Conservation (phyloP, 1,284 basidiomycete species). For the Vanrija humicola region DNA sequence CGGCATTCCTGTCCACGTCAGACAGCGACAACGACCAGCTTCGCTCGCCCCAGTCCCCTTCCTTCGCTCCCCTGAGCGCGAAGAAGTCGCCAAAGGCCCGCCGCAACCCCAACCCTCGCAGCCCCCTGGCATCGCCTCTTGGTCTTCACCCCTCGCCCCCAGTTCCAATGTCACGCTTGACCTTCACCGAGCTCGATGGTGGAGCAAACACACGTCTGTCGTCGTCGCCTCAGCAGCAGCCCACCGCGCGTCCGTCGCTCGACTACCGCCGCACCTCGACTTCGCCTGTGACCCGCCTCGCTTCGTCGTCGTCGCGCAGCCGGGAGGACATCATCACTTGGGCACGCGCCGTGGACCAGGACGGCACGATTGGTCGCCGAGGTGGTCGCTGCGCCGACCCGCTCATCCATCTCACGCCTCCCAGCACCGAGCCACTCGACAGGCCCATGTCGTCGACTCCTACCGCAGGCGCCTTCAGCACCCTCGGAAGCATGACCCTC, state of each 20-base stretch:
- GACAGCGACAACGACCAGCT: slow-evolving; percentile 32
- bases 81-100: neutral
- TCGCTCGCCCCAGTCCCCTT: neutral
- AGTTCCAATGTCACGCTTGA: slow-evolving; percentile 2
- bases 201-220: neutral
- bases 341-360: slow-evolving; percentile 35
- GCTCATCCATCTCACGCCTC: slow-evolving; percentile 8
- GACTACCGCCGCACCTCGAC: slow-evolving; percentile 3
- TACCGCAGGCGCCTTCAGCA: slow-evolving; percentile 27
- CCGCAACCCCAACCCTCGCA: neutral
- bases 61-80: neutral
- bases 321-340: slow-evolving; percentile 46
- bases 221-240: slow-evolving; percentile 14
- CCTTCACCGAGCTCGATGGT: neutral
- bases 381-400: slow-evolving; percentile 8
- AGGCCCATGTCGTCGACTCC: slow-evolving; percentile 8
- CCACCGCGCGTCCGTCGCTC: slow-evolving; percentile 11
- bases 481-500: slow-evolving; percentile 14
- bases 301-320: slow-evolving; percentile 39
- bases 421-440: slow-evolving; percentile 17
- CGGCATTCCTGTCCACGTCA: slow-evolving; percentile 40
- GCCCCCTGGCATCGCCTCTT: neutral
- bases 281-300: slow-evolving; percentile 32
- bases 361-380: slow-evolving; percentile 1
- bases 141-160: slow-evolving; percentile 2